These are phyloP conservation scores for Aspergillus carbonarius DNA, from an alignment of 2,329 filamentous ascomycete genomes.

Conservation along the genomic window DNA sequence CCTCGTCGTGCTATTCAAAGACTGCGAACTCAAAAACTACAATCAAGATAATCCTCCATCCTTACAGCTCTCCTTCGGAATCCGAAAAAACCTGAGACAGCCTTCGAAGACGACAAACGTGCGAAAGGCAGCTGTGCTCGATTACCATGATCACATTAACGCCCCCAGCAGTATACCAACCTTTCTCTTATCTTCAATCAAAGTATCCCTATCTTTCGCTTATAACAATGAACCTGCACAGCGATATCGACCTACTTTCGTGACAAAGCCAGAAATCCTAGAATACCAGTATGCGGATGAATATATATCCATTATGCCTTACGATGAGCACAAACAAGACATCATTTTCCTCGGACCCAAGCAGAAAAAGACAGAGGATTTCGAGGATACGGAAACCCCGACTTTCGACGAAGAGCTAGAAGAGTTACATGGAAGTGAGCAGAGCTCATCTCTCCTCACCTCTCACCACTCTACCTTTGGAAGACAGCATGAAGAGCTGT, in stretches of 20 bases:
- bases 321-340: neutral
- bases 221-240: neutral
- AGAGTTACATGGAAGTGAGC: neutral
- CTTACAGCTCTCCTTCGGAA: constrained; percentile 22
- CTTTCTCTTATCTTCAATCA: constrained; percentile 22
- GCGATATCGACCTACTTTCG: neutral
- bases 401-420: constrained; percentile 1
- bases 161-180: constrained; percentile 19
- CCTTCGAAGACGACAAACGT: neutral
- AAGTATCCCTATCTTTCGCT: constrained; percentile 20
- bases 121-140: constrained; percentile 20
- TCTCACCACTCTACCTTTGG: neutral
- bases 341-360: neutral
- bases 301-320: neutral
- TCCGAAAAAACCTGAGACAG: constrained; percentile 14
- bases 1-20: constrained; percentile 21
- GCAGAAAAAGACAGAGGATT: neutral
- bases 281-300: neutral
- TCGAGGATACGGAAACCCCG: neutral
- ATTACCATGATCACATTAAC: constrained; percentile 12
- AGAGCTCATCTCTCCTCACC: neutral
- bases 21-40: constrained; percentile 17
- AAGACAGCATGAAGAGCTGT: neutral
- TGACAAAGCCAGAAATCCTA: no score
- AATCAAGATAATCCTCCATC: neutral